Conservation (phyloP, 139 green algal species). For the Parachlorella kessleri region DNA sequence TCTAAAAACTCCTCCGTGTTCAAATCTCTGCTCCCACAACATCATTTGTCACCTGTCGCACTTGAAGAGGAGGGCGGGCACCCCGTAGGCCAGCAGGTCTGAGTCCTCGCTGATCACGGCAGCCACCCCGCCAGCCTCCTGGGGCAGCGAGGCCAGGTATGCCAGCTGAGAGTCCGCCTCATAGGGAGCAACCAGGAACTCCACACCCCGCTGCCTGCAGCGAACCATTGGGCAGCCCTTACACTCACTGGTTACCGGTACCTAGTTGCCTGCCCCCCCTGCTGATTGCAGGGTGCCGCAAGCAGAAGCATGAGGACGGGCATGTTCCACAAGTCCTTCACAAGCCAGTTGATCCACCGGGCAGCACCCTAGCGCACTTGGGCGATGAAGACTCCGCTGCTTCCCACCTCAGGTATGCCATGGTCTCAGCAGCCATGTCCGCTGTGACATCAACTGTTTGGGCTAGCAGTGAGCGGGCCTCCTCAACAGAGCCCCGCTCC, state of each 20-base stretch:
- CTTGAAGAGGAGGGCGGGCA: constrained; percentile 50
- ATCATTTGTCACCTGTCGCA: constrained; percentile 19
- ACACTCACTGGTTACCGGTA: too few relatives aligned
- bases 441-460: neutral
- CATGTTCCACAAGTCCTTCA: neutral
- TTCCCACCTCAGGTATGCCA: neutral
- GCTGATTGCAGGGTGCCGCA: too few relatives aligned
- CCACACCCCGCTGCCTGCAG: constrained; percentile 45
- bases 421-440: neutral
- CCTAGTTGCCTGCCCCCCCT: too few relatives aligned
- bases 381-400: neutral
- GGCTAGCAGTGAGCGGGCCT: neutral
- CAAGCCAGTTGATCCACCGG: too few relatives aligned
- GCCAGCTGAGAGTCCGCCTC: constrained; percentile 97
- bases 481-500: neutral
- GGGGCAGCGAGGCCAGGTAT: constrained; percentile 73
- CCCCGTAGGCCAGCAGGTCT: constrained; percentile 54
- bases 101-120: constrained; percentile 52
- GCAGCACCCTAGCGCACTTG: neutral
- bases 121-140: constrained; percentile 64
- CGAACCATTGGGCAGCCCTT: too few relatives aligned
- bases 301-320: neutral
- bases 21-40: neutral
- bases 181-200: constrained; percentile 95
- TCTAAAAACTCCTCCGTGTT: neutral